Base-by-base conservation (phyloP, 2,329 filamentous ascomycete species). In the Sarocladium oryzae region DNA sequence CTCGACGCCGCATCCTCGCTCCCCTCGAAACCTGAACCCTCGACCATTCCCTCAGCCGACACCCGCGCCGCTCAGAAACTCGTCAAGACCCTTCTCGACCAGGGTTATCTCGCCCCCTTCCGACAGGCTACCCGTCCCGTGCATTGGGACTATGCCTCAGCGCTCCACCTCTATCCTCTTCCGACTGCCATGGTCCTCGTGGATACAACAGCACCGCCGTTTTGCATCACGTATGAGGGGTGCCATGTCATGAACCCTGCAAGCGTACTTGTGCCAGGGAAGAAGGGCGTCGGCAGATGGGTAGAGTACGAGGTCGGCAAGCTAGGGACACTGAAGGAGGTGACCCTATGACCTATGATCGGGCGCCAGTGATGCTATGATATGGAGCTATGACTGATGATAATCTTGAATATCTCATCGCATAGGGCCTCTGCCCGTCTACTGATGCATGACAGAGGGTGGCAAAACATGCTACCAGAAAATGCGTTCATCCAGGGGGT, bases 201-300 rank as follows among this genome's bases (percentile, higher is more conserved):
- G 2, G 93, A 99, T 68, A 75, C 86, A 0, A 88, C 91, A 37
- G 84, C 86, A 9, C 84, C 88, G 13, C 78, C 89, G 0, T 99
- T 96, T 62, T 86, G 86, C 51, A 74, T 96, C 56, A 95, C 88
- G 13, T 97, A 97, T 63, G 92, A 96, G 67, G 92, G 91, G 0
- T 97, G 93, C 63, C 88, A 93, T 70, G 91, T 96, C 30, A 85
- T 99, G 79, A 99, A 99, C 65, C 91, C 93, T 0, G 89, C 90
- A 5, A 77, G 79, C 46, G 68, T 99, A 48, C 76, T 95, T 21
- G 83, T 88, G 0, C 73, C 80, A 0, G 85, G 84, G 1, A 77
- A 84, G 50, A 79, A 82, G 56, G 82, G 84, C 3, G 80, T 85
- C 6, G 87, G 83, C 5, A 78, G 84, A 55, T 97, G 93, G 92